phyloP scores from a whole-genome alignment of 306 rosid species.

The Trichosanthes truncata region DNA sequence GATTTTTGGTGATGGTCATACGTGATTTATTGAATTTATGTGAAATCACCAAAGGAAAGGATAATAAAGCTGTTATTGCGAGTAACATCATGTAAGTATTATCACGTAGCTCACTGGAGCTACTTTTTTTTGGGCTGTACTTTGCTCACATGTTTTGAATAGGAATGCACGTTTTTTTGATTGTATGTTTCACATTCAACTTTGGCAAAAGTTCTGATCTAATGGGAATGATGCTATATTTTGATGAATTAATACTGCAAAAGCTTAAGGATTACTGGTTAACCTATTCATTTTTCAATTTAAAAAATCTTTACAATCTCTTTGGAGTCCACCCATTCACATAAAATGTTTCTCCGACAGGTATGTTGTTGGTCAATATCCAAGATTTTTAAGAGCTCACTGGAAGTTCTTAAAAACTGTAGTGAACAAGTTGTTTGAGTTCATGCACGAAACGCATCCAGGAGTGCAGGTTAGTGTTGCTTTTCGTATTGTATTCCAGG shows the following conservation, averaged over 20 bases:
- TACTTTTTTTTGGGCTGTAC: not conserved
- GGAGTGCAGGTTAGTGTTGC: constrained; percentile 80
- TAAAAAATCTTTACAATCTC: not conserved
- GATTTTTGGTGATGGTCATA: constrained; percentile 99
- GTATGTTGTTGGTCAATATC: constrained; percentile 98
- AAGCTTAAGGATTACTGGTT: not conserved
- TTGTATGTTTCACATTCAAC: not conserved
- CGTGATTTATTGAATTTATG: constrained; percentile 90
- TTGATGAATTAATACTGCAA: not conserved
- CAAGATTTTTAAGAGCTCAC: constrained; percentile 90
- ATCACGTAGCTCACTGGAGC: not conserved
- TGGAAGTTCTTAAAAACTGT: constrained; percentile 97
- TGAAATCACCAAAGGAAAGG: constrained; percentile 95
- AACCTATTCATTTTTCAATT: not conserved
- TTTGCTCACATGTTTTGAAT: not conserved
- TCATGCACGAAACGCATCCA: constrained; percentile 99
- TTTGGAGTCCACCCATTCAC: not conserved
- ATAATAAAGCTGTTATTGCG: constrained; percentile 97
- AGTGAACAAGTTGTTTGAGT: constrained; percentile 91
- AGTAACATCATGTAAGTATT: constrained; percentile 85
- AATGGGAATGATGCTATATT: not conserved
- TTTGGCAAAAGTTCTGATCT: not conserved
- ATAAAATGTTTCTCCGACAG: constrained; percentile 28
- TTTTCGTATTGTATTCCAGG: not conserved
- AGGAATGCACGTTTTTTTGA: not conserved